phyloP scores from a whole-genome alignment of 352 stramenopile genomes.

The Globisporangium abappressorium region DNA sequence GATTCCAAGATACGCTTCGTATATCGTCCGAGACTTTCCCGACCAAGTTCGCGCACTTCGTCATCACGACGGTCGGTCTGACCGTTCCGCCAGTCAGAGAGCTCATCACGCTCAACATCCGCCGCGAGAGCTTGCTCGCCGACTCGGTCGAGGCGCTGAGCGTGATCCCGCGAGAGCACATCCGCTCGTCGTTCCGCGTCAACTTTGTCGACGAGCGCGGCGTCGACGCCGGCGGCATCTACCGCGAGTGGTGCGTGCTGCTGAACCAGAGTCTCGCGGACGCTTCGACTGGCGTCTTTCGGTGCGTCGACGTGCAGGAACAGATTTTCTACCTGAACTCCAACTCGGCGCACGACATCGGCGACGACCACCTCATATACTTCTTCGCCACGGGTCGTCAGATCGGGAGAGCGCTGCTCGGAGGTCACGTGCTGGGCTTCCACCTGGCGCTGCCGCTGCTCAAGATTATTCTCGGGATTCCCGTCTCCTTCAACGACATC shows the following conservation, averaged over 20 bases:
- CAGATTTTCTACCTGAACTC: neutral
- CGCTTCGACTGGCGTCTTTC: neutral
- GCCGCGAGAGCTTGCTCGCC: constrained; percentile 41
- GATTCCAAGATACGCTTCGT: constrained; percentile 24
- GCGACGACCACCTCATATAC: neutral
- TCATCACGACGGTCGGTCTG: constrained; percentile 34
- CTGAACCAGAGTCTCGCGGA: neutral
- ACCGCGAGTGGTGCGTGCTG: neutral
- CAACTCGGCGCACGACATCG: neutral
- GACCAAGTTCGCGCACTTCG: constrained; percentile 52
- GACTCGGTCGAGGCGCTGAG: constrained; percentile 37
- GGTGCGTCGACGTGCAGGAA: neutral
- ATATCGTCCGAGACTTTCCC: constrained; percentile 40
- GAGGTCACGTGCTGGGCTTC: neutral
- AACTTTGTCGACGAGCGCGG: neutral
- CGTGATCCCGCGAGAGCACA: neutral
- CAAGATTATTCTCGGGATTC: neutral
- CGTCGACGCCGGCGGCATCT: neutral
- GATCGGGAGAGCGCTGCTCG: neutral
- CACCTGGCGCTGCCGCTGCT: neutral
- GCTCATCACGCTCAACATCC: constrained; percentile 39
- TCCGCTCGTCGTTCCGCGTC: neutral
- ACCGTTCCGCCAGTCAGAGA: constrained; percentile 43
- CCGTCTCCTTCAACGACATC: neutral
- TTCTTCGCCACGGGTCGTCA: neutral